Base-by-base conservation (phyloP, 2,329 filamentous ascomycete species). In the Pseudogymnoascus sp. region DNA sequence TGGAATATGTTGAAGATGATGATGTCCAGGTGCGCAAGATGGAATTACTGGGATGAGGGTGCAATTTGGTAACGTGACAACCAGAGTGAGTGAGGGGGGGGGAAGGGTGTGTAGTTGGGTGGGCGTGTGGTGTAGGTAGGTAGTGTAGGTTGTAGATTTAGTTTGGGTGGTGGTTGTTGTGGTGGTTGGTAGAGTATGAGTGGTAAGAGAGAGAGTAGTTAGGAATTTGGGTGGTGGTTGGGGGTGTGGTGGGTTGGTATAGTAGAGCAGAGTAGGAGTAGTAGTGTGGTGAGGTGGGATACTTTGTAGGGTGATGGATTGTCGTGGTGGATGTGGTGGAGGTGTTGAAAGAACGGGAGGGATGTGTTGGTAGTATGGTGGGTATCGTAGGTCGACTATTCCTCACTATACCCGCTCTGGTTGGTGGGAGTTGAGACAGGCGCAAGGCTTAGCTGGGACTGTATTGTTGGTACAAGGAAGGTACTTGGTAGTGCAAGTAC, bases 1-100 rank as follows among this genome's bases (percentile, higher is more conserved):
- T 8, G 24, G 24, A 47, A 47, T 47, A 47, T 42, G 42, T 47
- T 47, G 21, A 44, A 44, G 40, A 26, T 47, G 42, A 47, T 47
- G 42, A 61, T 61, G 40, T 35, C 24, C 37, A 40, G 37, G 59
- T 40, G 59, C 59, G 59, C 29, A 61, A 61, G 42, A 47, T 47
- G 42, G 42, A 47, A 47, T 47, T 47, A 47, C 42, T 47, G 42
- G 42, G 42, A 47, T 47, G 42, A 47, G 42, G 42, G 42, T 47
- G 42, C 42, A 47, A 47, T 47, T 47, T 47, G 40, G 40, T 62
- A 62, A 62, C 61, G 61, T 62, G 61, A 62, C 61, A 59, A 21
- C 29, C 16, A 61, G 2, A 31, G 7, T 26, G 21, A 35, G 37
- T 24, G 24, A 21, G 29, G 33, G 42, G 19, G 42, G 19, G 19